Evolutionary conservation across 1,139 yeast species (phyloP), one percentile per base, ranked within the genome.

Genomic region (Hansenula anomala): DNA sequence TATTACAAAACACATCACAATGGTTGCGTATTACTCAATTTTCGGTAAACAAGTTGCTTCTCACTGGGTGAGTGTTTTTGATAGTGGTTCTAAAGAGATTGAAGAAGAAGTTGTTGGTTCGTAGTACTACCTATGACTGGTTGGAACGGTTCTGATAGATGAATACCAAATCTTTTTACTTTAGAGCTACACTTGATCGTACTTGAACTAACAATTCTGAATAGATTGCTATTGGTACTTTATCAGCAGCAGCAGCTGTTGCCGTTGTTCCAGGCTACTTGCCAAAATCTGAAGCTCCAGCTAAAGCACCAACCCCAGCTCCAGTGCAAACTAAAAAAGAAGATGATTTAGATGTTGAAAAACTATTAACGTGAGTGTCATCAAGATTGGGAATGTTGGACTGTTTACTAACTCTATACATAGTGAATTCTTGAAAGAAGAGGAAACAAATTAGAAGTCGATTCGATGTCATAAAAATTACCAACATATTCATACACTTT

Each of bases 31-130:
- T 50, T 80, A 80, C 60, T 71, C 72, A 43, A 75, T 80, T 48
- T 67, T 80, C 33, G 88, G 88, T 39, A 78, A 61, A 60, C 73
- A 73, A 53, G 81, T 80, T 45, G 83, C 77, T 43, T 68, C 88
- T 39, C 85, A 80, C 57, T 63, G 73, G 56, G 82, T 77, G 71
- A 37, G 82, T 73, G 23, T 5, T 15, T 14, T 23, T 16, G n/a
- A 16, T 8, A 6, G 20, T 20, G 23, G n/a, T n/a, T n/a, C n/a
- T n/a, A n/a, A n/a, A n/a, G n/a, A n/a, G n/a, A n/a, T n/a, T n/a
- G n/a, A n/a, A n/a, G n/a, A n/a, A n/a, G n/a, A n/a, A n/a, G n/a
- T n/a, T n/a, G n/a, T n/a, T n/a, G n/a, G n/a, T n/a, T n/a, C n/a
- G n/a, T n/a, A n/a, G n/a, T n/a, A n/a, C n/a, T n/a, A n/a, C n/a